Percentiles rank a stretch among this genome's conserved stretches.
Evolutionary conservation across 129 eudicot genomes (phyloP).

Genomic region (Saposhnikovia divaricata): DNA sequence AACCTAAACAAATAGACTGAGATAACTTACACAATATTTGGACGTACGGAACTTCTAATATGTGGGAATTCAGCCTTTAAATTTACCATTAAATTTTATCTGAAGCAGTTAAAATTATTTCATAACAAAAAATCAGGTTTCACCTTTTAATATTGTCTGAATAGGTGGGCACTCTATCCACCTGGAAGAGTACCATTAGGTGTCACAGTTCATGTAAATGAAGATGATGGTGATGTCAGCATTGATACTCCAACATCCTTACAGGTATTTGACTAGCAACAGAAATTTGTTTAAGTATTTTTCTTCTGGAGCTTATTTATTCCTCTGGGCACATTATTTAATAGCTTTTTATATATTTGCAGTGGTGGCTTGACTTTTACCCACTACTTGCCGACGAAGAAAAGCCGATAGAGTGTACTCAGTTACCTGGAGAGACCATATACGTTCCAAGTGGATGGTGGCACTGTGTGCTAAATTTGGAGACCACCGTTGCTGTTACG

Average conservation of each 20-base stretch:
- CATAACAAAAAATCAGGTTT: background rate
- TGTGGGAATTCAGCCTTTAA: background rate
- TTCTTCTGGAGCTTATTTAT: background rate
- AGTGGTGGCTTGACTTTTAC: constrained; percentile 99
- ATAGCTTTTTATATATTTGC: constrained; percentile 2
- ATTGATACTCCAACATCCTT: constrained; percentile 89
- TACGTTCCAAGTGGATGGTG: constrained; percentile 99
- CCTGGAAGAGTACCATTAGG: constrained; percentile 99
- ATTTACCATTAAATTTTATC: background rate
- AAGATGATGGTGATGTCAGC: constrained; percentile 94
- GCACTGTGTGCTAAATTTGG: constrained; percentile 95
- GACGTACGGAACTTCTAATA: background rate
- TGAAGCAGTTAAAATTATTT: background rate
- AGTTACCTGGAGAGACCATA: constrained; percentile 91
- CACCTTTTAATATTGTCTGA: constrained; percentile 9
- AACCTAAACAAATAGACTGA: background rate
- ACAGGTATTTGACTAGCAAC: constrained; percentile 49
- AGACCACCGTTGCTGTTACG: constrained; percentile 82
- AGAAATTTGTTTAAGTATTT: background rate
- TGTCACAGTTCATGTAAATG: constrained; percentile 95
- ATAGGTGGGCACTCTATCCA: constrained; percentile 96
- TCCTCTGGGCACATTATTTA: background rate
- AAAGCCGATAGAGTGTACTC: constrained; percentile 92
- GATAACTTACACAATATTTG: background rate
- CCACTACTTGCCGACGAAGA: constrained; percentile 82